phyloP scores from a whole-genome alignment of 2,329 filamentous ascomycete genomes.

The Aspergillus texensis region DNA sequence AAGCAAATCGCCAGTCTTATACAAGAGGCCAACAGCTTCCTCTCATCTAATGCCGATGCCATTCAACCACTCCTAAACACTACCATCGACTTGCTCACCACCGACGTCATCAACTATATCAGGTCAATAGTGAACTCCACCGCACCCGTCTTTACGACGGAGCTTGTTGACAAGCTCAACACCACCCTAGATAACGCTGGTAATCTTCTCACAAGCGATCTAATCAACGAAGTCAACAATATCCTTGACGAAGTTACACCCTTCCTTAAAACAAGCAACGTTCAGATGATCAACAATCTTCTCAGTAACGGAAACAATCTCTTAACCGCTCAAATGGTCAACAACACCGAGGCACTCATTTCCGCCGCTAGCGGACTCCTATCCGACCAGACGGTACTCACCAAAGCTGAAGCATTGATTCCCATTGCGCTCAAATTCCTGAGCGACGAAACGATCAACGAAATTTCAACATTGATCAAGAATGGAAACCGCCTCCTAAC shows the following conservation, averaged over 20 bases:
- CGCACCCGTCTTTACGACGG: not conserved
- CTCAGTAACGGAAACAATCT: not conserved
- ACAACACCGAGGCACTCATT: not conserved
- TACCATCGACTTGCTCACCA: not conserved
- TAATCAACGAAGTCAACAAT: not conserved
- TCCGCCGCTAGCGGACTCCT: not conserved
- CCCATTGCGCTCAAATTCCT: not conserved
- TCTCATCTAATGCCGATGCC: not conserved
- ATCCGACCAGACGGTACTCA: not conserved
- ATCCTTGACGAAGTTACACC: not conserved
- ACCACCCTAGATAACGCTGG: rapidly evolving
- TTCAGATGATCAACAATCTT: not conserved
- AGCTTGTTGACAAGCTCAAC: not conserved
- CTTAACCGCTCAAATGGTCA: not conserved
- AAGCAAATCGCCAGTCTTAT: not conserved
- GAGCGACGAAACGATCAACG: not conserved
- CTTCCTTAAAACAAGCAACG: not conserved
- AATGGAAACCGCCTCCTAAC: not conserved
- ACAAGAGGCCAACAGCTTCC: not conserved
- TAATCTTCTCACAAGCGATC: not conserved
- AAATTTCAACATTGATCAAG: not conserved
- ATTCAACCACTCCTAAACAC: not conserved
- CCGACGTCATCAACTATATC: not conserved
- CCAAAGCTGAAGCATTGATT: not conserved
- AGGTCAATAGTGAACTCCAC: not conserved